These are phyloP conservation scores for Diplodia corticola DNA, from an alignment of 2,329 filamentous ascomycete species.

Conservation along the genomic window DNA sequence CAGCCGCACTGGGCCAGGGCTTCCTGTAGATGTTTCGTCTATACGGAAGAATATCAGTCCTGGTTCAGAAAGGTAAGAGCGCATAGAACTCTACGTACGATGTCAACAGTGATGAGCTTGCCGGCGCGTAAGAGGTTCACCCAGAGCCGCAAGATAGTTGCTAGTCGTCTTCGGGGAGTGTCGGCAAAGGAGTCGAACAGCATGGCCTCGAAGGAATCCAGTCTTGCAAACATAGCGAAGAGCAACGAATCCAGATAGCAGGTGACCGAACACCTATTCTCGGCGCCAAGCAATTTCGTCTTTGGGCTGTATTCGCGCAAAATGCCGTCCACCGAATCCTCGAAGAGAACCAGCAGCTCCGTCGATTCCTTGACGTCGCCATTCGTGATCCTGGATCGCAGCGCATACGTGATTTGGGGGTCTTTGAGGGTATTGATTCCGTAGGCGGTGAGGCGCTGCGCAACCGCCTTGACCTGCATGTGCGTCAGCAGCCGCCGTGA, in stretches of 20 bases:
- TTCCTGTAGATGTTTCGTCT: slow-evolving; percentile 83
- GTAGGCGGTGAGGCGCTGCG: slow-evolving; percentile 52
- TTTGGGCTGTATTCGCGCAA: slow-evolving; percentile 73
- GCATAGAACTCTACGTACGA: slow-evolving; percentile 57
- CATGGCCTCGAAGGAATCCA: slow-evolving; percentile 91
- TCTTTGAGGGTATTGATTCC: slow-evolving; percentile 60
- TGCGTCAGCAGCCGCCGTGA: neutral
- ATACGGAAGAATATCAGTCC: neutral
- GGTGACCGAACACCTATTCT: slow-evolving; percentile 84
- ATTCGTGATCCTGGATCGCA: slow-evolving; percentile 63
- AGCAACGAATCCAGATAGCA: slow-evolving; percentile 90
- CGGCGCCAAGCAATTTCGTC: slow-evolving; percentile 75
- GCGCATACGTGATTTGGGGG: slow-evolving; percentile 63
- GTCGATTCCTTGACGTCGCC: slow-evolving; percentile 74
- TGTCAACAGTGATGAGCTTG: slow-evolving; percentile 78
- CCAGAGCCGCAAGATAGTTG: slow-evolving; percentile 81
- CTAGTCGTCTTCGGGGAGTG: slow-evolving; percentile 69
- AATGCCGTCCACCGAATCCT: slow-evolving; percentile 78
- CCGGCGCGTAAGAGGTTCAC: slow-evolving; percentile 88
- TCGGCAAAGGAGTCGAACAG: slow-evolving; percentile 77
- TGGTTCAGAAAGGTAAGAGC: neutral
- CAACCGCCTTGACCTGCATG: slow-evolving; percentile 52
- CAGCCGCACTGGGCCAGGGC: slow-evolving; percentile 84
- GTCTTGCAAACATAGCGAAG: slow-evolving; percentile 91
- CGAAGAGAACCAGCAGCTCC: slow-evolving; percentile 73